A percentile compares a stretch with the other conserved stretches of the same genome.
Conservation (phyloP, 2,329 filamentous ascomycete genomes). For the Pseudopithomyces maydicus region DNA sequence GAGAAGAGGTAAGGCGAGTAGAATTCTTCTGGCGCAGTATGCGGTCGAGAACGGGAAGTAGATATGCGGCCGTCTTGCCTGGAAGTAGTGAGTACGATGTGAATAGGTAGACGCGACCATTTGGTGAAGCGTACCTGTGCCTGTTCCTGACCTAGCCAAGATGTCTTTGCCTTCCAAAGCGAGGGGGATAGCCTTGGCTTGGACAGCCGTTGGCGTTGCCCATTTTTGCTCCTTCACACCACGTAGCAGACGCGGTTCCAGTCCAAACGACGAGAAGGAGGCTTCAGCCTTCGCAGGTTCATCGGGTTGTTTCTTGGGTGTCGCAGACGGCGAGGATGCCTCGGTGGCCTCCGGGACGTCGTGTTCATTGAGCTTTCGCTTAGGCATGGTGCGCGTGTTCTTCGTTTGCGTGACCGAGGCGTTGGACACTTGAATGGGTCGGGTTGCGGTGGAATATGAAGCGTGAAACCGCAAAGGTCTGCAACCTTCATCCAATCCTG, state of each 20-base stretch:
- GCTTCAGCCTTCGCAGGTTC: constrained; percentile 17
- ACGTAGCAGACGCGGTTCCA: constrained; percentile 86
- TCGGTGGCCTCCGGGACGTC: constrained; percentile 49
- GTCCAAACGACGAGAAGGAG: constrained; percentile 75
- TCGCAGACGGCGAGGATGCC: constrained; percentile 21
- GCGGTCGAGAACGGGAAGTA: constrained; percentile 84
- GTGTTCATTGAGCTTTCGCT: constrained; percentile 57
- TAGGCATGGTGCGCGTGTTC: constrained; percentile 27
- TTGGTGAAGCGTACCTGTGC: constrained; percentile 61
- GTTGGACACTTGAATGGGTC: background rate
- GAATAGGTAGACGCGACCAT: too few species aligned
- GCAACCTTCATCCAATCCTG: too few species aligned
- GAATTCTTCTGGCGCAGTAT: constrained; percentile 78
- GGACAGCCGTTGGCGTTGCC: constrained; percentile 84
- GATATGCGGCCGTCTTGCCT: constrained; percentile 92
- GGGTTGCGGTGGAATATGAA: background rate
- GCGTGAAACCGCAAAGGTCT: background rate
- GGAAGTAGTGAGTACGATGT: background rate
- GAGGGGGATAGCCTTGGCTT: constrained; percentile 84
- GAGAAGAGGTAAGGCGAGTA: constrained; percentile 68
- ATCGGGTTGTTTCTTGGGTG: constrained; percentile 11
- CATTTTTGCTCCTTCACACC: constrained; percentile 85
- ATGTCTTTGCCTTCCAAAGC: constrained; percentile 88
- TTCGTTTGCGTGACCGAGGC: background rate
- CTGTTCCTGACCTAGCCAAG: constrained; percentile 89